Conservation (phyloP, 192 early-diverging fungal species). For the Entomortierella lignicola region DNA sequence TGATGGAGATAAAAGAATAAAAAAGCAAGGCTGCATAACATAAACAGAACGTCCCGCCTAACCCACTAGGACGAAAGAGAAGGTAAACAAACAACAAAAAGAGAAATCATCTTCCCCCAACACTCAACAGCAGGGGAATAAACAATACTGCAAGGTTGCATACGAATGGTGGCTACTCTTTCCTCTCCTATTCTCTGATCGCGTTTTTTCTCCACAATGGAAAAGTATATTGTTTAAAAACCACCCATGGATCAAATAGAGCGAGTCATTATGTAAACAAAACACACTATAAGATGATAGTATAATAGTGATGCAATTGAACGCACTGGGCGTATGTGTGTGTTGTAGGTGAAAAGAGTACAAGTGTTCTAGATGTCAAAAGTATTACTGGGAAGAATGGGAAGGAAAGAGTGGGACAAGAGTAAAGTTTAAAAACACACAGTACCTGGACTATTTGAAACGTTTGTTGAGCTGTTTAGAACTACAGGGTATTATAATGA, state of each 20-base stretch:
- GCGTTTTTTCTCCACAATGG: conserved; percentile 9
- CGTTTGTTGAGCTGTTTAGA: not conserved
- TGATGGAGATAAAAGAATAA: too few species aligned
- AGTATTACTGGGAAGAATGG: not conserved
- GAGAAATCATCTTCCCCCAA: too few species aligned
- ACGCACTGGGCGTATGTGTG: not conserved
- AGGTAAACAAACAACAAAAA: not conserved
- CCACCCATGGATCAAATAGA: not conserved
- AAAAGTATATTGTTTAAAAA: not conserved
- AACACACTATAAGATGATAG: not conserved
- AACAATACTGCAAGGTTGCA: conserved; percentile 12
- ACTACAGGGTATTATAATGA: conserved; percentile 17
- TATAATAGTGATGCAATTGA: not conserved
- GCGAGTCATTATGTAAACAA: conserved; percentile 19
- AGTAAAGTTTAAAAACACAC: not conserved
- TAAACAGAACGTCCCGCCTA: too few species aligned
- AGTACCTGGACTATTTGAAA: not conserved
- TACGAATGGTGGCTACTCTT: not conserved
- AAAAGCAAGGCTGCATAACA: not conserved
- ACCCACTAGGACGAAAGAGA: too few species aligned
- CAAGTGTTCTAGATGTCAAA: too few species aligned
- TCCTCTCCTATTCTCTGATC: not conserved
- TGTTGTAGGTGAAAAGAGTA: too few species aligned
- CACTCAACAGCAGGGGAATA: not conserved
- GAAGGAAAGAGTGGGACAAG: not conserved